Conservation (phyloP, 1,284 basidiomycete genomes). For the Sphaerobolus stellatus region DNA sequence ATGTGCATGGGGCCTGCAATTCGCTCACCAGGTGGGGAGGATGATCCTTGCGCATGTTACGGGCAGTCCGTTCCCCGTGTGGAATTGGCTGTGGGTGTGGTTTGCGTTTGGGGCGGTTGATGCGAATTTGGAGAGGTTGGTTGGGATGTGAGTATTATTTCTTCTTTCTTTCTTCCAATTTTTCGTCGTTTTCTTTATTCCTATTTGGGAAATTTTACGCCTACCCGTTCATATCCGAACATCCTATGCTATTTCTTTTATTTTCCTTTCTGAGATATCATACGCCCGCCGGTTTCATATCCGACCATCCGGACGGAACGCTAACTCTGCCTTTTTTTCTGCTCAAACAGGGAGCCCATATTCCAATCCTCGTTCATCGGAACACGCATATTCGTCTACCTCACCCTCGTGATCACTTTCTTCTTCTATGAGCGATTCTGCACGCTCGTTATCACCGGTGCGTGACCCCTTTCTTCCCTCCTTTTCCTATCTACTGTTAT, state of each 20-base stretch:
- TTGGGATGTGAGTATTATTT: conserved; percentile 56
- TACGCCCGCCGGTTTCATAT: too few species aligned
- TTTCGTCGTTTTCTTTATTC: conserved; percentile 1
- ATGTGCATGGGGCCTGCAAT: conserved; percentile 86
- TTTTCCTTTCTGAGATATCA: too few species aligned
- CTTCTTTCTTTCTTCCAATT: conserved; percentile 12
- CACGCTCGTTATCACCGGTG: conserved; percentile 64
- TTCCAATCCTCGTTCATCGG: conserved; percentile 63
- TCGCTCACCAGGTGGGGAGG: conserved; percentile 84
- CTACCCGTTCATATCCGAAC: too few species aligned
- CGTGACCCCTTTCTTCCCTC: too few species aligned
- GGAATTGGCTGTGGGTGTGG: conserved; percentile 87
- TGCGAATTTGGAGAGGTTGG: conserved; percentile 70
- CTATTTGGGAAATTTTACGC: neutral
- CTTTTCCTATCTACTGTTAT: too few species aligned
- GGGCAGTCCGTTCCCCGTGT: conserved; percentile 79
- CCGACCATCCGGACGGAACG: too few species aligned
- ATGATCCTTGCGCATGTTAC: conserved; percentile 96
- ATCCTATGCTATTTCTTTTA: too few species aligned
- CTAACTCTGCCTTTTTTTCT: too few species aligned
- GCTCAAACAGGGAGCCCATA: conserved; percentile 62
- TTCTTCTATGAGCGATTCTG: conserved; percentile 79
- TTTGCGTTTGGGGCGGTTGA: conserved; percentile 78
- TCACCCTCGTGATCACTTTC: conserved; percentile 65
- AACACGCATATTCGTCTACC: conserved; percentile 67